Evolutionary conservation across 306 rosid species (phyloP), one percentile per base, ranked within the genome.

Genomic region (Vigna radiata): DNA sequence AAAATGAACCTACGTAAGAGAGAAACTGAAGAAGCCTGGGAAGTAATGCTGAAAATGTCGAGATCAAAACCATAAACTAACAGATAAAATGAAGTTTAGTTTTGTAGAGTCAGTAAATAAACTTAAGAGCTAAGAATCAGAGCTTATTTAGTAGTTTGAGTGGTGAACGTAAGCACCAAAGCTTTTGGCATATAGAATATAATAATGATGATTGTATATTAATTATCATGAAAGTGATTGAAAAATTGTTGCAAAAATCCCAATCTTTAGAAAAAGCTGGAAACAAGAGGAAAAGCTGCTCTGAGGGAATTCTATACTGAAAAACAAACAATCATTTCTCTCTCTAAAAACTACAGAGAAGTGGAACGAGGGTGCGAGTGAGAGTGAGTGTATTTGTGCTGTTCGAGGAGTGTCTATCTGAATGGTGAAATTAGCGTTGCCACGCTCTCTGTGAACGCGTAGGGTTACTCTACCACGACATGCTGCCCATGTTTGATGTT

Each of bases 121-220:
- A 64, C 93, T 82, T 87, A 61, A 54, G 56, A 58, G 89, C 83
- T 85, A 90, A 89, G 96, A 84, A 85, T 89, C 77, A 78, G 46
- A 73, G 65, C 39, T 23, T 84, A 64, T 68, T 52, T 15, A 44
- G 80, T 36, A 71, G 78, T 65, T 80, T 13, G 36, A 79, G 83
- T 70, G 55, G 80, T 59, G 68, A 48, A 78, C 76, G 91, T 16
- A 83, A 82, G 71, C 25, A 74, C 61, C 43, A n/a, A 5, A 73
- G 64, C 54, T 55, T 83, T 73, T 18, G 14, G 58, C 69, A 72
- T 52, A 47, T 46, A 13, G 10, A 58, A 27, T 61, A 61, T 29
- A 31, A 31, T 31, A 61, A 14, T 58, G 0, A 58, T 25, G 8
- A 33, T 8, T 46, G 8, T 31, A 25, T 8, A 17, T 1, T 2